Base-by-base conservation (phyloP, 1,284 basidiomycete genomes). In the Ganoderma leucocontextum region DNA sequence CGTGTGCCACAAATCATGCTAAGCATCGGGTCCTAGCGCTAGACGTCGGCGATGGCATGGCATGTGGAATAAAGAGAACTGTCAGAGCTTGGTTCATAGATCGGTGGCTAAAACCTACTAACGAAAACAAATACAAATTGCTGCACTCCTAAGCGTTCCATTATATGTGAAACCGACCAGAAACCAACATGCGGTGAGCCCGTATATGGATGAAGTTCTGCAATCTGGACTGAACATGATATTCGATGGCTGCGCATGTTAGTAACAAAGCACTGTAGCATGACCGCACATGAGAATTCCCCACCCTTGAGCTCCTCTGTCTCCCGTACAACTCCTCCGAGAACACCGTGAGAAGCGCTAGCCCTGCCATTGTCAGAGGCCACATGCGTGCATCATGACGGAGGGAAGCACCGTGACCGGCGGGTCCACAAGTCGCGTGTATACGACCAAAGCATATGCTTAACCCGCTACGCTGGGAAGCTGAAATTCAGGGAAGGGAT, bases 321-420 rank as follows among this genome's bases (percentile, higher is more conserved):
- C 55, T 36, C 35, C 8, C 33, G 38, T n/a, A 53, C 36, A 41
- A 9, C 29, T 36, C 35, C 29, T 44, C 66, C 66, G 66, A 64
- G 62, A 67, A 67, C 53, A 64, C 66, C 66, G 66, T 60, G 47
- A 41, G 57, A 67, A 60, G 62, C 29, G 38, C 62, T 67, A 60
- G 62, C 29, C 44, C 62, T 67, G 62, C 36, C 62, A 63, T 17
- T 63, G 61, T 63, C 66, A 60, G 38, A 58, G 36, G 55, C 55
- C 64, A 39, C 64, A 62, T 62, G 60, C 44, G 61, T 62, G 52
- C 29, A 49, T 49, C 53, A 62, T 63, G 42, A 39, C 53, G 58
- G 65, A 60, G 22, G 35, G 42, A 35, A 38, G 22, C 52, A 36
- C 19, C 55, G 55, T 57, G 10, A 36, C 10, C 38, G 38, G 38